A percentile compares a stretch with the other conserved stretches of the same genome.
Conservation (phyloP, 2,329 filamentous ascomycete species). For the Diplodia sapinea region DNA sequence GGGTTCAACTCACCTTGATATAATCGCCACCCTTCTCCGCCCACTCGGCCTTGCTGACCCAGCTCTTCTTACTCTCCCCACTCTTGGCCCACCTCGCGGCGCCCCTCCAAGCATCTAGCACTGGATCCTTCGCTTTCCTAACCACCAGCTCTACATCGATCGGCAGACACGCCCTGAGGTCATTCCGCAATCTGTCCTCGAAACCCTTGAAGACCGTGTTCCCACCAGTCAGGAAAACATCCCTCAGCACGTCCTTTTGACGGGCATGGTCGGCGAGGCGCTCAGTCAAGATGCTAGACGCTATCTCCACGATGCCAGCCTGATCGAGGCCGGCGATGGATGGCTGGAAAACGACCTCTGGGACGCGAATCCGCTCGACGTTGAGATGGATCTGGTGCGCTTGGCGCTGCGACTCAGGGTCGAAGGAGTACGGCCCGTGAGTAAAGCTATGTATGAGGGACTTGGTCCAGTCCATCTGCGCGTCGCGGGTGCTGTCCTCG, state of each 20-base stretch:
- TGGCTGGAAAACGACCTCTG: slow-evolving; percentile 91
- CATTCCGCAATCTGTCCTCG: slow-evolving; percentile 77
- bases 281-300: slow-evolving; percentile 85
- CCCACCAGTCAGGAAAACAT: slow-evolving; percentile 94
- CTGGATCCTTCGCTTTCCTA: slow-evolving; percentile 73
- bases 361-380: slow-evolving; percentile 91
- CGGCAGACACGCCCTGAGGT: slow-evolving; percentile 75
- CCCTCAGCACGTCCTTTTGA: slow-evolving; percentile 74
- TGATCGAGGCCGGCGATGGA: slow-evolving; percentile 92
- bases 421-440: slow-evolving; percentile 84
- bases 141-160: slow-evolving; percentile 70
- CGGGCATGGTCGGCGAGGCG: slow-evolving; percentile 66
- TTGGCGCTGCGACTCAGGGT: slow-evolving; percentile 78
- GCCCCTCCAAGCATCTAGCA: slow-evolving; percentile 91
- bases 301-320: slow-evolving; percentile 90
- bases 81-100: slow-evolving; percentile 81
- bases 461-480: slow-evolving; percentile 94
- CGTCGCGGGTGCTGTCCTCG: slow-evolving; percentile 89
- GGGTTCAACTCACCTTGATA: slow-evolving; percentile 69
- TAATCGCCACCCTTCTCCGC: slow-evolving; percentile 92
- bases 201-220: slow-evolving; percentile 87
- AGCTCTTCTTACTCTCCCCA: slow-evolving; percentile 65
- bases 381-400: slow-evolving; percentile 92
- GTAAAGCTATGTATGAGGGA: slow-evolving; percentile 87
- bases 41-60: slow-evolving; percentile 82